These are phyloP conservation scores for Pseudocercospora fuligena DNA, from an alignment of 2,329 filamentous ascomycete species.

Conservation along the genomic window DNA sequence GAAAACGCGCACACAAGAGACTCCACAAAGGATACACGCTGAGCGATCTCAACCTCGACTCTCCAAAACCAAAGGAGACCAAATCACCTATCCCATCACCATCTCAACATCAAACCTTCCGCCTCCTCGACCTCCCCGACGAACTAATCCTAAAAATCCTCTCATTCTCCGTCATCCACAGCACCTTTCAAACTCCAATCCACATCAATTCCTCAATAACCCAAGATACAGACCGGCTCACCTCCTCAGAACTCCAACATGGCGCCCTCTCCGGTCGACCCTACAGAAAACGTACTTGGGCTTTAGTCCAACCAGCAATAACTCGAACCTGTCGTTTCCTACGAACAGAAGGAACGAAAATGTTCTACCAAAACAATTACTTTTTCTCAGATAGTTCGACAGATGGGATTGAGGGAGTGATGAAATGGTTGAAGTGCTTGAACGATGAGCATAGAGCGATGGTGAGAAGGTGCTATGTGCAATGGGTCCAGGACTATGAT, in stretches of 20 bases:
- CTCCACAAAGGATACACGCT: not conserved
- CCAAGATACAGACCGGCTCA: not conserved
- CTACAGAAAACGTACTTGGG: not conserved
- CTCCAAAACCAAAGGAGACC: not conserved
- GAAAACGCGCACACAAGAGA: not conserved
- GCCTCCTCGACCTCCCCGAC: not conserved
- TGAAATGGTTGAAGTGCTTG: not conserved
- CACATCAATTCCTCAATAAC: not conserved
- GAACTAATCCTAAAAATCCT: slow-evolving; percentile 11
- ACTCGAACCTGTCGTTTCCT: slow-evolving; percentile 11
- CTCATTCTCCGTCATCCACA: slow-evolving; percentile 3
- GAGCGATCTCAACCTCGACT: not conserved
- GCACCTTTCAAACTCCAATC: not conserved
- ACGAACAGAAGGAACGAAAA: slow-evolving; percentile 10
- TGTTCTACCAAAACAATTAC: slow-evolving; percentile 6
- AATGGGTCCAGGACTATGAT: not conserved
- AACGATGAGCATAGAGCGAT: not conserved
- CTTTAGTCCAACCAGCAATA: slow-evolving; percentile 10
- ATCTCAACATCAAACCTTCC: not conserved
- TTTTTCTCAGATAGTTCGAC: slow-evolving; percentile 4
- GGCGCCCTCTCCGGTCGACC: not conserved
- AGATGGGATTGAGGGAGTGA: not conserved
- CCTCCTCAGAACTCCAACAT: not conserved
- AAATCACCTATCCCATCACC: not conserved
- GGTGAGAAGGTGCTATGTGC: not conserved